A percentile compares a stretch with the other conserved stretches of the same genome.
Evolutionary conservation across 1,284 basidiomycete species (phyloP).

Genomic region (Pisolithus thermaeus): DNA sequence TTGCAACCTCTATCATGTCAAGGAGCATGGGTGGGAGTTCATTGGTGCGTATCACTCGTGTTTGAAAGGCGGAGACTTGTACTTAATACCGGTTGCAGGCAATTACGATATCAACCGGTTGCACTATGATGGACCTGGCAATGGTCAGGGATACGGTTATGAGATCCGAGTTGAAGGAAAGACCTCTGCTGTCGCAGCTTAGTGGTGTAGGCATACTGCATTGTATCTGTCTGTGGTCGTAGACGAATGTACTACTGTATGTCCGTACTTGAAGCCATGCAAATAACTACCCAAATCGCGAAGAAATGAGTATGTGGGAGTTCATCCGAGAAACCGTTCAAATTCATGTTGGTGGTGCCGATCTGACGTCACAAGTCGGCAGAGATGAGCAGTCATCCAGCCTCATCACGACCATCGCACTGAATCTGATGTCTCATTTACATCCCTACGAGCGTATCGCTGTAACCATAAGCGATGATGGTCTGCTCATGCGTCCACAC

Average conservation of each 20-base stretch:
- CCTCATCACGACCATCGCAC: not conserved
- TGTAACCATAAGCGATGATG: conserved; percentile 50
- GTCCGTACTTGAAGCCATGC: too few species aligned
- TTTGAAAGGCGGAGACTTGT: not conserved
- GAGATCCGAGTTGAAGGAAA: conserved; percentile 49
- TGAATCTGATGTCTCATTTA: conserved; percentile 56
- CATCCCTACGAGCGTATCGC: conserved; percentile 64
- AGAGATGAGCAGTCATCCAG: not conserved
- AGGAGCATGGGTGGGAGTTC: conserved; percentile 91
- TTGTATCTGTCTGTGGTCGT: conserved; percentile 7
- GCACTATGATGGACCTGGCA: conserved; percentile 79
- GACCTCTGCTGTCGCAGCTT: conserved; percentile 15
- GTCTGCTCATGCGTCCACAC: conserved; percentile 59
- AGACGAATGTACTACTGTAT: not conserved
- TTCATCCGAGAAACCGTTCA: too few species aligned
- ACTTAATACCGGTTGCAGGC: conserved; percentile 39
- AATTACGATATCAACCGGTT: conserved; percentile 78
- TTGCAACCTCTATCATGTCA: conserved; percentile 94
- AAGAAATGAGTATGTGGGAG: too few species aligned
- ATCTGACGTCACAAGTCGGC: not conserved
- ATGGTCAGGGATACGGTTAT: conserved; percentile 69
- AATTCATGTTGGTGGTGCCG: too few species aligned
- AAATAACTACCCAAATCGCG: too few species aligned
- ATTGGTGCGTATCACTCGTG: conserved; percentile 56
- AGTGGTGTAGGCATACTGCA: conserved; percentile 14